Conservation (phyloP, 257 asterid species). For the Fraxinus pennsylvanica region DNA sequence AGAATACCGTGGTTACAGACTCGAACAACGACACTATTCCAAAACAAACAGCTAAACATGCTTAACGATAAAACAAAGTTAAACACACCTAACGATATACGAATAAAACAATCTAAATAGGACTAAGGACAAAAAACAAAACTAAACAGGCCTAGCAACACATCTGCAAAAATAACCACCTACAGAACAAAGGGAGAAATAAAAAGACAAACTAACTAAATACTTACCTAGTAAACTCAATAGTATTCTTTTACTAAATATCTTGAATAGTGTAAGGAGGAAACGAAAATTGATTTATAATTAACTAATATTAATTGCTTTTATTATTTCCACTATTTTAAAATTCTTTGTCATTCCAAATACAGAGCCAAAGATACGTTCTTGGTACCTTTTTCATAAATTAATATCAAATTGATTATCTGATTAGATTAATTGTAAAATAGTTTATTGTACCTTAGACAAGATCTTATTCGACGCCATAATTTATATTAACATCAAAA, state of each 20-base stretch:
- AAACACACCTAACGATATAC: too few species aligned
- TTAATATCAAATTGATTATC: neutral
- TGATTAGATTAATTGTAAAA: neutral
- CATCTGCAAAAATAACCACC: too few species aligned
- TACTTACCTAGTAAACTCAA: neutral
- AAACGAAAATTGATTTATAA: too few species aligned
- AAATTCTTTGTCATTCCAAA: neutral
- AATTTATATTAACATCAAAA: conserved; percentile 9
- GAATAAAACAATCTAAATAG: too few species aligned
- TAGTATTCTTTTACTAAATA: neutral
- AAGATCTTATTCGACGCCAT: neutral
- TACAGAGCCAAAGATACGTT: neutral
- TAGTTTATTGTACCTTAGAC: neutral
- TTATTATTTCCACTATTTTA: neutral
- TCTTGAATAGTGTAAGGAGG: neutral
- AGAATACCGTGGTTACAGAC: too few species aligned
- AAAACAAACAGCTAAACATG: too few species aligned
- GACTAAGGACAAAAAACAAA: too few species aligned
- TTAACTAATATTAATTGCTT: neutral
- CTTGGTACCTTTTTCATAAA: neutral
- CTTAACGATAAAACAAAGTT: too few species aligned
- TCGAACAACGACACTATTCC: too few species aligned
- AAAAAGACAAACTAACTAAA: too few species aligned
- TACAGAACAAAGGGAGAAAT: too few species aligned
- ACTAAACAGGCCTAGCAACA: too few species aligned